phyloP scores from a whole-genome alignment of 1,284 basidiomycete genomes.

The Fereydounia khargensis region DNA sequence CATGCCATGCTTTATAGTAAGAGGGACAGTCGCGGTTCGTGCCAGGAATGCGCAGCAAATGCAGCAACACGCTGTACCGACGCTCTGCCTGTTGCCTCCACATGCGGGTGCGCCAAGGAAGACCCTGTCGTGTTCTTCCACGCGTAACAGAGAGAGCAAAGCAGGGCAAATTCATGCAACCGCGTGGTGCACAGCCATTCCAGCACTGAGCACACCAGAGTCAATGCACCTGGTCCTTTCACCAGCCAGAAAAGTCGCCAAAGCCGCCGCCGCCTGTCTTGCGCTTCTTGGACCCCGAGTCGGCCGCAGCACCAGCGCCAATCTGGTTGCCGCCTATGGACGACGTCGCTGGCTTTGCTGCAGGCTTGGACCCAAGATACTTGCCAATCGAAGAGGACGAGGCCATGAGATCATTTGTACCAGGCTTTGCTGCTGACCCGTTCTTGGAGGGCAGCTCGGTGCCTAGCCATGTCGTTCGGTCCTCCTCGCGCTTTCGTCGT shows the following conservation, averaged over 20 bases:
- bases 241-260: slow-evolving; percentile 50
- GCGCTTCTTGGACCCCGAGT: slow-evolving; percentile 14
- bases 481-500: slow-evolving; percentile 41
- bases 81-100: too few relatives aligned
- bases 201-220: too few relatives aligned
- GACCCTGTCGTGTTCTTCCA: too few relatives aligned
- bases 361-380: slow-evolving; percentile 5
- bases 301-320: not conserved
- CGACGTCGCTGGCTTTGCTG: not conserved
- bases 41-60: too few relatives aligned
- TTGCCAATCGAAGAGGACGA: slow-evolving; percentile 12
- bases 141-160: too few relatives aligned
- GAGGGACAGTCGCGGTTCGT: too few relatives aligned
- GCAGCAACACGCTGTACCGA: too few relatives aligned
- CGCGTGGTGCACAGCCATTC: too few relatives aligned
- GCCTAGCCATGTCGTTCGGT: slow-evolving; percentile 51
- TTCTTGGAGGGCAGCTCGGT: slow-evolving; percentile 10
- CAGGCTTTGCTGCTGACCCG: not conserved
- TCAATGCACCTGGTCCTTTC: too few relatives aligned
- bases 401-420: not conserved
- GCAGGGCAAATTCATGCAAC: too few relatives aligned
- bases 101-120: too few relatives aligned
- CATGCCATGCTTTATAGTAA: too few relatives aligned
- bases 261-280: slow-evolving; percentile 19
- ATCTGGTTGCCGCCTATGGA: not conserved